Evolutionary conservation across 2,329 filamentous ascomycete species (phyloP).

Genomic region (Dactylellina drechsleri): DNA sequence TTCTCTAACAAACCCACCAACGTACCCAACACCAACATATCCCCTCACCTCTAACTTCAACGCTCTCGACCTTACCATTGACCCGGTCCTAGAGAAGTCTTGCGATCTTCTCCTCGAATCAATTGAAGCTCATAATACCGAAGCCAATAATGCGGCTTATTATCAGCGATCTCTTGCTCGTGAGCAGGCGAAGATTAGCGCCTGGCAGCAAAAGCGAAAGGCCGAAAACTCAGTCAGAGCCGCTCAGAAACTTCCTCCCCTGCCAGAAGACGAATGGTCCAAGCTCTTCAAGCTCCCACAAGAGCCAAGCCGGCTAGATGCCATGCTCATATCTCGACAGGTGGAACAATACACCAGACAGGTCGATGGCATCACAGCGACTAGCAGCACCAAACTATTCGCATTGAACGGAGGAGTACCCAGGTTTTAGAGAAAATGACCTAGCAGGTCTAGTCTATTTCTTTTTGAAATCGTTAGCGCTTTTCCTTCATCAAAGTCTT

Average conservation of each 20-base stretch:
- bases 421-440: slow-evolving; percentile 46
- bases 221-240: slow-evolving; percentile 87
- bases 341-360: slow-evolving; percentile 98
- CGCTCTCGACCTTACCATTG: slow-evolving; percentile 88
- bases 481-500: background rate
- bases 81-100: slow-evolving; percentile 98
- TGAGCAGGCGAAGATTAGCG: slow-evolving; percentile 94
- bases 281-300: slow-evolving; percentile 96
- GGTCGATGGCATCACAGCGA: slow-evolving; percentile 93
- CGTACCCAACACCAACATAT: slow-evolving; percentile 66
- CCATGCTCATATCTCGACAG: slow-evolving; percentile 92
- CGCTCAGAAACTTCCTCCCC: slow-evolving; percentile 84
- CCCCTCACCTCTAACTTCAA: slow-evolving; percentile 90
- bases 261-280: slow-evolving; percentile 98
- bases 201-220: slow-evolving; percentile 97
- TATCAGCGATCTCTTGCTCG: slow-evolving; percentile 93
- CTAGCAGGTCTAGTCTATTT: slow-evolving; percentile 19
- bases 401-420: slow-evolving; percentile 74
- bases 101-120: slow-evolving; percentile 94
- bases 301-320: slow-evolving; percentile 91
- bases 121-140: slow-evolving; percentile 97
- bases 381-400: slow-evolving; percentile 96
- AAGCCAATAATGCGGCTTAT: slow-evolving; percentile 98
- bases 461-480: slow-evolving; percentile 39
- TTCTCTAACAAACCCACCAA: slow-evolving; percentile 44